These are phyloP conservation scores for Fusarium concolor DNA, from an alignment of 2,329 filamentous ascomycete genomes.

Conservation along the genomic window DNA sequence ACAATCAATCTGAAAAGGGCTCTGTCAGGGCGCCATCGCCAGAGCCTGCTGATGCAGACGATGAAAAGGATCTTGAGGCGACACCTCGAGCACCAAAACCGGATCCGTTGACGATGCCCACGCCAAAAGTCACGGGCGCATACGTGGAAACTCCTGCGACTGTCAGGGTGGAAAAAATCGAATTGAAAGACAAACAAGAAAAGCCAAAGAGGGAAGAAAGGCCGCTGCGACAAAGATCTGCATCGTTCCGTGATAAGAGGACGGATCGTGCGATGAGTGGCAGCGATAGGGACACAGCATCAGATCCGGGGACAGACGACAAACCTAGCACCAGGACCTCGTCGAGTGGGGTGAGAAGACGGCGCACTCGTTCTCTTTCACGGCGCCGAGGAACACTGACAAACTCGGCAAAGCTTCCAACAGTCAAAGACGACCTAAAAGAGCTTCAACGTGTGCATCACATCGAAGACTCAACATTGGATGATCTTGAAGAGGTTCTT, in stretches of 20 bases:
- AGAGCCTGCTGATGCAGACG: conserved; percentile 48
- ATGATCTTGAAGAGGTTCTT: conserved; percentile 66
- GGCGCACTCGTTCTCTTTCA: conserved; percentile 55
- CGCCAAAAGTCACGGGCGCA: conserved; percentile 65
- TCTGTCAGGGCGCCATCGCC: conserved; percentile 64
- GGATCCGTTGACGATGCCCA: conserved; percentile 63
- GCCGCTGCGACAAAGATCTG: conserved; percentile 28
- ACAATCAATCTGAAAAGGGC: conserved; percentile 67
- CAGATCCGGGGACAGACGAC: conserved; percentile 49
- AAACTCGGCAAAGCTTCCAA: conserved; percentile 66
- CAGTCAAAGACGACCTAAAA: conserved; percentile 66
- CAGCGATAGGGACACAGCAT: conserved; percentile 48
- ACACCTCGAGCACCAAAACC: conserved; percentile 61
- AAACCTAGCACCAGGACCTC: conserved; percentile 38
- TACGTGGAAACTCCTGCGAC: conserved; percentile 68
- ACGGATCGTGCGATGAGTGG: conserved; percentile 37
- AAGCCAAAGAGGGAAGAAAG: conserved; percentile 31
- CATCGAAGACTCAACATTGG: conserved; percentile 70
- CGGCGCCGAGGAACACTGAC: conserved; percentile 59
- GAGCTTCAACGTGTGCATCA: conserved; percentile 65
- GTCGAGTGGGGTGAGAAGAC: conserved; percentile 43
- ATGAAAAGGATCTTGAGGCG: conserved; percentile 52
- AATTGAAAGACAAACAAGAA: conserved; percentile 34
- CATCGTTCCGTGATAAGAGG: conserved; percentile 44
- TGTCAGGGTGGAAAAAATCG: conserved; percentile 53